Conservation (phyloP, 768 basidiomycete species). For the Amylocystis lapponica region DNA sequence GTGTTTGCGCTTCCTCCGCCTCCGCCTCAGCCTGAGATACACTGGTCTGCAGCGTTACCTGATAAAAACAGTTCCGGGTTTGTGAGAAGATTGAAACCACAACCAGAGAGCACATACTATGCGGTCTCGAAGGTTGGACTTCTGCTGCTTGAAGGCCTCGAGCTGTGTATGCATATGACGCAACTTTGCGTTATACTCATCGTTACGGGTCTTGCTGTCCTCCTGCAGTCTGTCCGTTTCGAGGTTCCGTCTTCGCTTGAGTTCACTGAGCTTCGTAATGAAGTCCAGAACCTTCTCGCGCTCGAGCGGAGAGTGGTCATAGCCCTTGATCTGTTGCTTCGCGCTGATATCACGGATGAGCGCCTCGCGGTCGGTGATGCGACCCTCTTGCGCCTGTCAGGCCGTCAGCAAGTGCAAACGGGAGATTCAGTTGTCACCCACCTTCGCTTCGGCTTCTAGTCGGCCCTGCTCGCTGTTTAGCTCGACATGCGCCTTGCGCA, state of each 20-base stretch:
- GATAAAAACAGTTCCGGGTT: not conserved
- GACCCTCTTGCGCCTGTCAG: conserved; percentile 64
- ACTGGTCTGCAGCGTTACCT: conserved; percentile 31
- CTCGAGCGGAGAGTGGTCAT: conserved; percentile 62
- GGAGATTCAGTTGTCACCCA: conserved; percentile 23
- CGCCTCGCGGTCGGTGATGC: conserved; percentile 65
- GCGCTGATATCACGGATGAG: conserved; percentile 65
- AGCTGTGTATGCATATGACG: conserved; percentile 51
- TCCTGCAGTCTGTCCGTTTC: conserved; percentile 65
- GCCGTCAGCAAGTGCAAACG: not conserved
- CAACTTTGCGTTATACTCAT: conserved; percentile 60
- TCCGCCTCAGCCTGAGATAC: conserved; percentile 47
- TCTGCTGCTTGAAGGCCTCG: conserved; percentile 49
- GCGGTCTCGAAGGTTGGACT: conserved; percentile 45
- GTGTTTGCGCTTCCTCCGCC: conserved; percentile 50
- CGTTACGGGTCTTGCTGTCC: conserved; percentile 49
- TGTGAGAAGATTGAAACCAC: not conserved
- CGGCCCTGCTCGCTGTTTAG: conserved; percentile 60
- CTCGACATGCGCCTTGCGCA: conserved; percentile 48
- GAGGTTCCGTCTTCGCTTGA: conserved; percentile 54
- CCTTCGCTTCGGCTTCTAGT: conserved; percentile 70
- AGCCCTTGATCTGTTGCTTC: conserved; percentile 70
- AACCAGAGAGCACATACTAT: conserved; percentile 52
- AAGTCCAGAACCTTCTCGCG: conserved; percentile 72
- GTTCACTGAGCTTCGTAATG: conserved; percentile 53